Percentiles rank a stretch among this genome's conserved stretches.
Conservation (phyloP, 1,284 basidiomycete species). For the Rhizoctonia solani region DNA sequence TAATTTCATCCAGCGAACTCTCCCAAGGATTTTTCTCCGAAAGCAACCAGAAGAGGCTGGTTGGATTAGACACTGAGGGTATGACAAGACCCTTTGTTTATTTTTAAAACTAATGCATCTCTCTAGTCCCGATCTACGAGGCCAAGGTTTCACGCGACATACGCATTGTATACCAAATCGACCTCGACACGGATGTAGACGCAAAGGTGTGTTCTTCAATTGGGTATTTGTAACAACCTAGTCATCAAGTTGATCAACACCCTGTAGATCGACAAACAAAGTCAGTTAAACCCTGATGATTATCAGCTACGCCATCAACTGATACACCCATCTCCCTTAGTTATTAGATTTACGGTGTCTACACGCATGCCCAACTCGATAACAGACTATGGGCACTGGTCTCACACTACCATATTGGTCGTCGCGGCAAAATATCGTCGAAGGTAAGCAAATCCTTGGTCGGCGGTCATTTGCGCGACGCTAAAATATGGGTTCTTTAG, state of each 20-base stretch:
- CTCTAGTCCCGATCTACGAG: conserved; percentile 41
- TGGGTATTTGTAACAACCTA: neutral
- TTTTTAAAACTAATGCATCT: neutral
- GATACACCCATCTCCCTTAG: too few species aligned
- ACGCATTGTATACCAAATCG: conserved; percentile 41
- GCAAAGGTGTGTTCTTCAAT: conserved; percentile 33
- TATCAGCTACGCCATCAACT: neutral
- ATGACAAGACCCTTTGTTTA: neutral
- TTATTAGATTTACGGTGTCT: conserved; percentile 40
- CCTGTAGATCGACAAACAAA: conserved; percentile 10
- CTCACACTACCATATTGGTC: conserved; percentile 30
- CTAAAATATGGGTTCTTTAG: too few species aligned
- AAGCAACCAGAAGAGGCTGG: conserved; percentile 40
- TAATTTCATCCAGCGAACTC: conserved; percentile 34
- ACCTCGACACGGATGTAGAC: conserved; percentile 31
- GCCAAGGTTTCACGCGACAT: conserved; percentile 40
- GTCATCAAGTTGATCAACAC: too few species aligned
- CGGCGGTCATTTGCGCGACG: too few species aligned
- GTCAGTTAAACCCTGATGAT: neutral
- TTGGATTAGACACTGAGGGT: conserved; percentile 32
- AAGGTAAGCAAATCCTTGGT: conserved; percentile 28
- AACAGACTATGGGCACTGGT: conserved; percentile 40
- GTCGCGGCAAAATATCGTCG: conserved; percentile 38
- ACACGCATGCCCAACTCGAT: conserved; percentile 40
- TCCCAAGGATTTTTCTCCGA: conserved; percentile 40